Evolutionary conservation across 2,329 filamentous ascomycete genomes (phyloP).

Genomic region (Aspergillus nomiae): DNA sequence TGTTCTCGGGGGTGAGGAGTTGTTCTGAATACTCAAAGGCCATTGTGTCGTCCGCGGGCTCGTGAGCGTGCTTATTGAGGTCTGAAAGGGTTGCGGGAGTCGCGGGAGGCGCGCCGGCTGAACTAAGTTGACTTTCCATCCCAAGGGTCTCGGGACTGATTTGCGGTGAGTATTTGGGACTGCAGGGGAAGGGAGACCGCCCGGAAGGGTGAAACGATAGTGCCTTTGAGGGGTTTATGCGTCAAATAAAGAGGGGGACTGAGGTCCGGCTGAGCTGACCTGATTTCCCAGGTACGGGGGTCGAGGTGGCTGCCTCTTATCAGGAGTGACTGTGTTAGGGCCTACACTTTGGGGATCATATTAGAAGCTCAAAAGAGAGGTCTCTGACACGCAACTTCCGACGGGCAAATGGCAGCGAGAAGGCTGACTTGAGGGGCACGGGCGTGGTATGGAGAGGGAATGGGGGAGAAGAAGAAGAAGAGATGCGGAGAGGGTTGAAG

Average conservation of each 20-base stretch:
- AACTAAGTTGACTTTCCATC: conserved; percentile 33
- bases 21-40: conserved; percentile 40
- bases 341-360: conserved; percentile 2
- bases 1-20: conserved; percentile 46
- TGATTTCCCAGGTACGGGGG: conserved; percentile 6
- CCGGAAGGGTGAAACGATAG: not conserved
- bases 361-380: conserved; percentile 1
- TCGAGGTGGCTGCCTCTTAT: conserved; percentile 6
- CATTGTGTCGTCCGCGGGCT: conserved; percentile 33
- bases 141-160: conserved; percentile 5
- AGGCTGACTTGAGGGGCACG: conserved; percentile 3
- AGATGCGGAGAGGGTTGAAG: conserved; percentile 10
- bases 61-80: conserved; percentile 27
- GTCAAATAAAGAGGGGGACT: conserved; percentile 7
- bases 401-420: conserved; percentile 7
- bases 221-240: not conserved
- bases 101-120: conserved; percentile 34
- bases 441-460: conserved; percentile 4
- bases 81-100: conserved; percentile 32
- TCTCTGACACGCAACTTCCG: not conserved
- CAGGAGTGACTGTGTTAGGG: conserved; percentile 9
- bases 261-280: conserved; percentile 8
- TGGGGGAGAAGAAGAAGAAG: conserved; percentile 7
- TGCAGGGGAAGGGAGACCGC: not conserved
- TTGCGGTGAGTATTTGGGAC: conserved; percentile 5